Conservation (phyloP, 768 basidiomycete genomes). For the Boletus rubroflammeus region DNA sequence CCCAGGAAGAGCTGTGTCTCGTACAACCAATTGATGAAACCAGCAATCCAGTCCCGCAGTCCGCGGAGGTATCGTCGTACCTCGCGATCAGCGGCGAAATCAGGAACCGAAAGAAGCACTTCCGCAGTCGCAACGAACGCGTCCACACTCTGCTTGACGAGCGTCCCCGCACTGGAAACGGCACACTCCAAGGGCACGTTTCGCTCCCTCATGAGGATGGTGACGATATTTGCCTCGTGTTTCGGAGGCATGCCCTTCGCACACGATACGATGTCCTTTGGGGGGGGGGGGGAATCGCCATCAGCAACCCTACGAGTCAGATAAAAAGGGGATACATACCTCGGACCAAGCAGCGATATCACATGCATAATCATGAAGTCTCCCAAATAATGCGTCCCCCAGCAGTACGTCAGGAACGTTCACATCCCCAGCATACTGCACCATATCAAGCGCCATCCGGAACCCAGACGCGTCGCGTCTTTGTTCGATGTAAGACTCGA, state of each 20-base stretch:
- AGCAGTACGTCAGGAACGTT: constrained; percentile 31
- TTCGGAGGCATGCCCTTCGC: constrained; percentile 40
- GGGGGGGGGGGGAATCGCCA: background rate
- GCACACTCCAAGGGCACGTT: constrained; percentile 49
- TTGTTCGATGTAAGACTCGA: constrained; percentile 46
- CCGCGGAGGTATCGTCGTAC: constrained; percentile 43
- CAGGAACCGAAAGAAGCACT: constrained; percentile 14
- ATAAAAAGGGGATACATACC: constrained; percentile 35
- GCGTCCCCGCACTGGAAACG: constrained; percentile 16
- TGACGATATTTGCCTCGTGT: constrained; percentile 45
- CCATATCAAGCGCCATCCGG: constrained; percentile 47
- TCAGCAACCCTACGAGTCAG: background rate
- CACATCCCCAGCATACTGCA: constrained; percentile 51
- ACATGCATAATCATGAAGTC: constrained; percentile 39
- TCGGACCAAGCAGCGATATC: constrained; percentile 53
- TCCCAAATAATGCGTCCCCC: constrained; percentile 26
- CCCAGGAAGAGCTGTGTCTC: constrained; percentile 62
- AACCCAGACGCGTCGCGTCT: constrained; percentile 49
- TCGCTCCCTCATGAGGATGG: constrained; percentile 44
- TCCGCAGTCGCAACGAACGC: constrained; percentile 27
- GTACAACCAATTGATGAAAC: constrained; percentile 62
- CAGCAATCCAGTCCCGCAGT: constrained; percentile 53
- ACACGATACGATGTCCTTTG: constrained; percentile 58
- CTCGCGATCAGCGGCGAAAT: constrained; percentile 21
- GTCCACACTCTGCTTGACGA: constrained; percentile 29